Conservation (phyloP, 768 basidiomycete genomes). For the Boletus edulis region DNA sequence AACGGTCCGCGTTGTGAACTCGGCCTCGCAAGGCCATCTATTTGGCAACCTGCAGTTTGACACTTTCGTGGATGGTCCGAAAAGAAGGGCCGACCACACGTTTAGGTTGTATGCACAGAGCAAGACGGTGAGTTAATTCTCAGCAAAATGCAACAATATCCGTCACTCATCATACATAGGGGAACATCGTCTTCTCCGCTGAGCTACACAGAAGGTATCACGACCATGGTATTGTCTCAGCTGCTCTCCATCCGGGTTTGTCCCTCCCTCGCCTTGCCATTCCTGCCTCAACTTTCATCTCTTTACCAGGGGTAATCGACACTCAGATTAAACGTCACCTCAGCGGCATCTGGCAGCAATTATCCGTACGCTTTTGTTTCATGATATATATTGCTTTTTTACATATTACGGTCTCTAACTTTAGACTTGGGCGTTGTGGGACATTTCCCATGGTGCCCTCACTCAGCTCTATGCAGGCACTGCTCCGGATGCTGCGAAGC, state of each 20-base stretch:
- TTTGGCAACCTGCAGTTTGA: constrained; percentile 32
- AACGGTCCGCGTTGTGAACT: constrained; percentile 33
- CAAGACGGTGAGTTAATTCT: constrained; percentile 6
- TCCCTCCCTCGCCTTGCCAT: background rate
- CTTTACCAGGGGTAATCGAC: background rate
- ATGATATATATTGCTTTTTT: background rate
- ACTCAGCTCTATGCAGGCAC: constrained; percentile 11
- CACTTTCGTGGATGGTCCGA: constrained; percentile 38
- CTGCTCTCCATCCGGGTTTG: constrained; percentile 43
- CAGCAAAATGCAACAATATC: background rate
- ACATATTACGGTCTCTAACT: too few relatives aligned
- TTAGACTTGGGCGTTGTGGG: background rate
- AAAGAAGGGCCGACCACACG: constrained; percentile 25
- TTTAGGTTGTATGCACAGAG: constrained; percentile 30
- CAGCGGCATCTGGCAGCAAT: background rate
- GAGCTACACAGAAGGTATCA: constrained; percentile 47
- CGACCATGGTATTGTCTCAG: constrained; percentile 43
- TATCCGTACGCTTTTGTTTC: constrained; percentile 1
- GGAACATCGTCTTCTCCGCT: constrained; percentile 40
- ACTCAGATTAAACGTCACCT: constrained; percentile 6
- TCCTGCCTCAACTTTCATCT: background rate
- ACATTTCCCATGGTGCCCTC: constrained; percentile 1
- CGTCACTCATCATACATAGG: constrained; percentile 27
- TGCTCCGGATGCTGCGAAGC: background rate
- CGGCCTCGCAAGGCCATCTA: constrained; percentile 20